phyloP scores from a whole-genome alignment of 2,329 filamentous ascomycete genomes.

The Thielaviopsis musarum region DNA sequence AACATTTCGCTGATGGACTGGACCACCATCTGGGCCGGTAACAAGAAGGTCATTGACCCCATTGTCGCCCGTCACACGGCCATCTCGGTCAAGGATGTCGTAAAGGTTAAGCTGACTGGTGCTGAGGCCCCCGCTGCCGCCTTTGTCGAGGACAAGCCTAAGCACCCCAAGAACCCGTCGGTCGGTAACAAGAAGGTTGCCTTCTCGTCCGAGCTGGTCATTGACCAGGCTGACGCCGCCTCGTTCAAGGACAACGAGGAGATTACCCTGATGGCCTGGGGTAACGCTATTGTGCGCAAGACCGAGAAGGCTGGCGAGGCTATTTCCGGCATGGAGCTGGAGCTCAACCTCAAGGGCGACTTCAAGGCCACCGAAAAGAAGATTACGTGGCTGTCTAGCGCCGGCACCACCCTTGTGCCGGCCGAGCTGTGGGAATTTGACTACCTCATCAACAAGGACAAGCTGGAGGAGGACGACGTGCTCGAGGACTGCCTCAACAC shows the following conservation, averaged over 20 bases:
- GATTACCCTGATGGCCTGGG: constrained; percentile 94
- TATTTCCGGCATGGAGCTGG: constrained; percentile 57
- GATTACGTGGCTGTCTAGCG: constrained; percentile 75
- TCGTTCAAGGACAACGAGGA: constrained; percentile 73
- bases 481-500: constrained; percentile 71
- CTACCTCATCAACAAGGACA: constrained; percentile 65
- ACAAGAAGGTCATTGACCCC: constrained; percentile 73
- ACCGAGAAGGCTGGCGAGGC: constrained; percentile 29
- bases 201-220: constrained; percentile 55
- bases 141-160: constrained; percentile 58
- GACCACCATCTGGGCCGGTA: constrained; percentile 55
- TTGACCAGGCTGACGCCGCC: constrained; percentile 78
- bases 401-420: constrained; percentile 58
- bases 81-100: constrained; percentile 51
- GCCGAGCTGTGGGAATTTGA: constrained; percentile 46
- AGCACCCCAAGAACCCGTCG: constrained; percentile 76
- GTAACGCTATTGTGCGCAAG: constrained; percentile 45
- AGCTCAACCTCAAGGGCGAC: constrained; percentile 83
- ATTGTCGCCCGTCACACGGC: constrained; percentile 58
- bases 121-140: constrained; percentile 46
- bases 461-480: constrained; percentile 73
- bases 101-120: constrained; percentile 53
- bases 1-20: constrained; percentile 77
- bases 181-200: constrained; percentile 75
- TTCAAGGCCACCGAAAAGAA: constrained; percentile 95